phyloP scores from a whole-genome alignment of 2,329 filamentous ascomycete species.

The Arthrinium phaeospermum region DNA sequence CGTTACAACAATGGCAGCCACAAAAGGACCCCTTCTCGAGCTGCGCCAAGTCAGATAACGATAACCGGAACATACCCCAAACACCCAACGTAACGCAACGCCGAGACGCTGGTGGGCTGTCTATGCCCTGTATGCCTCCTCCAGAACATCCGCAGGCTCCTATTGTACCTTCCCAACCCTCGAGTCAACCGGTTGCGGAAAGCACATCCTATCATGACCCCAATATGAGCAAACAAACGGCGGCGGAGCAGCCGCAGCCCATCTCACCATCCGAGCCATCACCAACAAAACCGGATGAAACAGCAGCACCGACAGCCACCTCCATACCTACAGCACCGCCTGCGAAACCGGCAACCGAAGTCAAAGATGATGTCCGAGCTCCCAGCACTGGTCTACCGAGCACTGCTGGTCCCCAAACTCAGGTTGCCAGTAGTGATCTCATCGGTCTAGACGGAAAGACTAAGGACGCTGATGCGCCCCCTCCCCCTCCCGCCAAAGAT shows the following conservation, averaged over 20 bases:
- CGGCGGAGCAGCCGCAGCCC: conserved; percentile 24
- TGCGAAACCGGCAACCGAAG: background rate
- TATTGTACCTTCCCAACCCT: background rate
- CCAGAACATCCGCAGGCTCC: conserved; percentile 16
- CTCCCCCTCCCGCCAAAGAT: conserved; percentile 14
- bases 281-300: conserved; percentile 12
- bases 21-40: conserved; percentile 11
- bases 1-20: conserved; percentile 11
- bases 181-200: background rate
- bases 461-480: background rate
- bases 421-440: background rate
- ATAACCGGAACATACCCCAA: conserved; percentile 21
- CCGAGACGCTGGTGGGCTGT: conserved; percentile 24
- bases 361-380: background rate
- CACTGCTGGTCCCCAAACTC: background rate
- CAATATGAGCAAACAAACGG: conserved; percentile 23
- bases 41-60: conserved; percentile 18
- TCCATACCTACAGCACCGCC: background rate
- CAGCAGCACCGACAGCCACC: background rate
- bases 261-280: conserved; percentile 18
- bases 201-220: conserved; percentile 23
- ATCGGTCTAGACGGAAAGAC: background rate
- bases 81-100: conserved; percentile 21
- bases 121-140: conserved; percentile 26
- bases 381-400: background rate